phyloP scores from a whole-genome alignment of 208 protist species.

The Crithidia brevicula region DNA sequence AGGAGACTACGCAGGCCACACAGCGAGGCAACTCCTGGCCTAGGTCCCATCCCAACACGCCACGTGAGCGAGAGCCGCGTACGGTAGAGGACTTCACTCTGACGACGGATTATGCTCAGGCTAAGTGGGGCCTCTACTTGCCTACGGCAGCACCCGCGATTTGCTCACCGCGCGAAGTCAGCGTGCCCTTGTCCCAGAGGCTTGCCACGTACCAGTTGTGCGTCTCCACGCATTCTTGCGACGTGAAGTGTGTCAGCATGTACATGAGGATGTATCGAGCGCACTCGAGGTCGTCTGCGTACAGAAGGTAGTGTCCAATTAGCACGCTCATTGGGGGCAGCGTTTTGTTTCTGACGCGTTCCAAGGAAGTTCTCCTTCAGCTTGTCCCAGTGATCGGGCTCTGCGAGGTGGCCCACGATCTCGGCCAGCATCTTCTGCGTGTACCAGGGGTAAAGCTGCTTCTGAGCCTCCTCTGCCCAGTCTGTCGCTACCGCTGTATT shows the following conservation, averaged over 20 bases:
- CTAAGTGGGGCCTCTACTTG: neutral
- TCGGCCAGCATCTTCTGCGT: neutral
- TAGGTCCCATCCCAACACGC: neutral
- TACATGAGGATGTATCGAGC: neutral
- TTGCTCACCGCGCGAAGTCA: constrained; percentile 1
- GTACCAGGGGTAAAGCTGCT: neutral
- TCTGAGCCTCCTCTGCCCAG: neutral
- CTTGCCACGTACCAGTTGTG: constrained; percentile 1
- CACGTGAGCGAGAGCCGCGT: neutral
- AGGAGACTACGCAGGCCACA: neutral
- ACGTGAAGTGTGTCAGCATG: constrained; percentile 1
- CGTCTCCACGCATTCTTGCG: constrained; percentile 5
- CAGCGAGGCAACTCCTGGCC: neutral
- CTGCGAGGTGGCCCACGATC: neutral
- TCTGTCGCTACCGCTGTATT: neutral
- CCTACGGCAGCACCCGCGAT: neutral
- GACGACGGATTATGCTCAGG: neutral
- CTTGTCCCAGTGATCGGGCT: neutral
- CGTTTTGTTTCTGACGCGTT: neutral
- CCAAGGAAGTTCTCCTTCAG: neutral
- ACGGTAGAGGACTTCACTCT: neutral
- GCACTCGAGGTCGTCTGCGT: neutral
- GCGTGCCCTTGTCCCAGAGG: neutral
- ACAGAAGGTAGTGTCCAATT: neutral
- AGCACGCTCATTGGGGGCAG: neutral